Conservation (phyloP, 208 protist species). For the Crithidia sp. region DNA sequence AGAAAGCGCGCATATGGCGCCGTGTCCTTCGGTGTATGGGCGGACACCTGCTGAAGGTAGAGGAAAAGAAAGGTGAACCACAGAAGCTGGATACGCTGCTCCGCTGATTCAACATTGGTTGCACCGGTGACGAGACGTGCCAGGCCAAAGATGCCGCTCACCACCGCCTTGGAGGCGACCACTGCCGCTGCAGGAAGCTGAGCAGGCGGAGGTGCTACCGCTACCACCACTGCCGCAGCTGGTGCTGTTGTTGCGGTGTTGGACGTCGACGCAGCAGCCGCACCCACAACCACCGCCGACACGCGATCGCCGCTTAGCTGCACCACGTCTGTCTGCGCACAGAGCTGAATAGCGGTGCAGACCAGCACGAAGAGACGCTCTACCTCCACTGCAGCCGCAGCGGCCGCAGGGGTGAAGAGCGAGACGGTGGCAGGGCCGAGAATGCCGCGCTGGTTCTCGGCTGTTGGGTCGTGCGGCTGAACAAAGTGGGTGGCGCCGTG, state of each 20-base stretch:
- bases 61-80: slow-evolving; percentile 70
- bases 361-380: slow-evolving; percentile 35
- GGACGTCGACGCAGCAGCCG: background rate
- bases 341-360: slow-evolving; percentile 26
- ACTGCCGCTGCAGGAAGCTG: slow-evolving; percentile 15
- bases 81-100: slow-evolving; percentile 30
- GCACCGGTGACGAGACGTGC: background rate
- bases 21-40: slow-evolving; percentile 48
- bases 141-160: slow-evolving; percentile 28
- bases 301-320: background rate
- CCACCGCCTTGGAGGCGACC: slow-evolving; percentile 25
- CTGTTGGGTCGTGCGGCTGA: background rate
- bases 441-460: slow-evolving; percentile 13
- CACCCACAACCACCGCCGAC: background rate
- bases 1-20: slow-evolving; percentile 53
- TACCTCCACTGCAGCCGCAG: slow-evolving; percentile 23
- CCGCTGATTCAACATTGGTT: background rate
- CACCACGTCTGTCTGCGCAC: background rate
- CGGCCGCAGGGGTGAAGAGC: slow-evolving; percentile 1
- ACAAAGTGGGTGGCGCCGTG: background rate
- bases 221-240: background rate
- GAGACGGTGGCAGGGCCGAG: slow-evolving; percentile 1
- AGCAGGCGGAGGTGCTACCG: background rate
- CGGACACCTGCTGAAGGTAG: slow-evolving; percentile 81
- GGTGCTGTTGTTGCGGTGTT: background rate